Evolutionary conservation across 768 basidiomycete genomes (phyloP).

Genomic region (Macrolepiota fuliginosa): DNA sequence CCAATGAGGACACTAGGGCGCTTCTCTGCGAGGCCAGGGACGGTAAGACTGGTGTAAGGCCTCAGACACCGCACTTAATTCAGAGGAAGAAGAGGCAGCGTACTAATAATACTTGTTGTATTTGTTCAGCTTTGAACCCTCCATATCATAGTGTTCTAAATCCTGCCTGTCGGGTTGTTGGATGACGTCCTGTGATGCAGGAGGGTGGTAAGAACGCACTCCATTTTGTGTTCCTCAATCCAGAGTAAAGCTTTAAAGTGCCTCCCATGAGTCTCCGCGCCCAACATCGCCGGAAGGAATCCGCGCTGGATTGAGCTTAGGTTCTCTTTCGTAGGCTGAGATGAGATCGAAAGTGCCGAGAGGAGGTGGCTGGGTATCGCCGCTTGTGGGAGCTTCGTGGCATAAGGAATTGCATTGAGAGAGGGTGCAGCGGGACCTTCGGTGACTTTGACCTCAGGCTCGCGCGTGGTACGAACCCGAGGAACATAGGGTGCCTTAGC

Average conservation of each 20-base stretch:
- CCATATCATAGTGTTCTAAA: conserved; percentile 35
- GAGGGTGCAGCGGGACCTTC: conserved; percentile 43
- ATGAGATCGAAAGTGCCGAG: conserved; percentile 24
- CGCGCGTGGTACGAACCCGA: conserved; percentile 28
- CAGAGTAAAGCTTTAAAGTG: conserved; percentile 53
- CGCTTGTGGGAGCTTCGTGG: conserved; percentile 34
- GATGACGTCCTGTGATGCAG: not conserved
- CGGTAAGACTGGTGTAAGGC: conserved; percentile 18
- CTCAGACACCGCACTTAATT: not conserved
- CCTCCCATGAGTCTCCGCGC: conserved; percentile 37
- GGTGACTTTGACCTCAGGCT: conserved; percentile 32
- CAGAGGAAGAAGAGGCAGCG: conserved; percentile 12
- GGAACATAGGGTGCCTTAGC: conserved; percentile 48
- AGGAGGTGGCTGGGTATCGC: conserved; percentile 35
- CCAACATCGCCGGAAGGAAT: conserved; percentile 39
- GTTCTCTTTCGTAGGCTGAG: conserved; percentile 26
- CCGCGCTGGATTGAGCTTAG: conserved; percentile 27
- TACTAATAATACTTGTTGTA: conserved; percentile 38
- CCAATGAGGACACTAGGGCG: conserved; percentile 57
- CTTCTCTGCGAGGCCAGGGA: conserved; percentile 54
- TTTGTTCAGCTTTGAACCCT: conserved; percentile 28
- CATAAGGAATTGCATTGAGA: conserved; percentile 39
- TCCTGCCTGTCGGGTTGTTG: conserved; percentile 31
- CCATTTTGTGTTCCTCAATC: conserved; percentile 49
- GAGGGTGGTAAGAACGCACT: conserved; percentile 25